Base-by-base conservation (phyloP, 2,329 filamentous ascomycete species). In the Stromatinia cepivora region DNA sequence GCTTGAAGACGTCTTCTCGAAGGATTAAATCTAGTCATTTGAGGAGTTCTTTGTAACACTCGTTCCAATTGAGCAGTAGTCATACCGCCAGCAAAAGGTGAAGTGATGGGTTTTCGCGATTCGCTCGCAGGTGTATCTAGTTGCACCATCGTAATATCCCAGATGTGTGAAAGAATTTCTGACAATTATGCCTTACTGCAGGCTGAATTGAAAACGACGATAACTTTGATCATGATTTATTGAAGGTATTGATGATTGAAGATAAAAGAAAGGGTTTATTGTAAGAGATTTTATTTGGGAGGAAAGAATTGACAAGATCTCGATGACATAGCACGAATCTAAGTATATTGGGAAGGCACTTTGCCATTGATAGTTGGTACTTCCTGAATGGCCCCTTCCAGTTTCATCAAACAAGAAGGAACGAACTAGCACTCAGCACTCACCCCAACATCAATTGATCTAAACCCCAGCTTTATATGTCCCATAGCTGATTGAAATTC, bases 21-120 rank as follows among this genome's bases (percentile, higher is more conserved):
- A 20, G 5, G 31, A 15, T 64, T 64, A 4, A 64, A 64, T 39
- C 61, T 39, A n/a, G 34, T 64, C 46, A 64, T 64, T 17, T 6
- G 34, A 28, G 61, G 61, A 39, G 61, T 52, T 25, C 2, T 64
- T 7, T 28, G 22, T 22, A 52, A 52, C n/a, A 34, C 46, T 53
- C n/a, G 31, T 22, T 52, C 46, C 17, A 64, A 28, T 39, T 64
- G 34, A 64, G 46, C 46, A 20, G 34, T 6, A 36, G 34, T 39
- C 46, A 64, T 64, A 52, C 46, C 61, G 1, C 46, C 46, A 4
- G 61, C 22, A 22, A 64, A 25, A 52, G 61, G 46, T 28, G 61
- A 52, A 64, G 46, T 15, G 31, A 42, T 42, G 10, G n/a, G 25
- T 3, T 64, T 39, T 52, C 17, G 46, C 31, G 10, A 64, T 52